Evolutionary conservation across 768 basidiomycete species (phyloP), one percentile per base, ranked within the genome.

Genomic region (Chiua virens): DNA sequence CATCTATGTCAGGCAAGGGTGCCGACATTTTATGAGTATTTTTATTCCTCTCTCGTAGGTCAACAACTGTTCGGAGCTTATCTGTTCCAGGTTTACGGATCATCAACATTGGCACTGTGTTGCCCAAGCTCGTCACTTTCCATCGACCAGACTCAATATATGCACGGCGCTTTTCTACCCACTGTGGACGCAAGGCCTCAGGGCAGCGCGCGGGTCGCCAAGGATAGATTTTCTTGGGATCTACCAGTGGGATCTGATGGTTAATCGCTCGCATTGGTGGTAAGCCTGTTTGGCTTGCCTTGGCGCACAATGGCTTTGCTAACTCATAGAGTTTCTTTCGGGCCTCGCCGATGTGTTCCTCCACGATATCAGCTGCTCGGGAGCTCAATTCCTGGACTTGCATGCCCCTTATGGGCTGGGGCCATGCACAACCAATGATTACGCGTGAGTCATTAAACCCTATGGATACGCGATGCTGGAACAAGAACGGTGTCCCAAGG

Each of bases 401-500:
- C 27, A 8, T 49, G 48, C 38, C 45, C 48, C 5, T 61, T 58
- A n/a, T 66, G 55, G 59, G 66, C 52, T 32, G 6, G 1, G 42
- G 36, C 4, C 9, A 10, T 3, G 21, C 21, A 27, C 53, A 56
- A 0, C 62, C 61, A 13, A 68, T 22, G 0, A 52, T 30, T 0
- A 68, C 53, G 2, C 37, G 11, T 8, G 57, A 23, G 0, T 62
- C 61, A 42, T 69, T 68, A 8, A 72, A 47, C 1, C 66, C 71
- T 3, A 71, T n/a, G 3, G 46, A 52, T 1, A 71, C 57, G 15
- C 60, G 34, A 39, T 73, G 65, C 32, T 72, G 69, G 22, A 45
- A 72, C 28, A 75, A 28, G 39, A 67, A 76, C 1, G 70, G 75
- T 0, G 73, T 74, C 2, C 76, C 69, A 0, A 76, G 52, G 5